These are phyloP conservation scores for Sistotremastrum niveocremeum DNA, from an alignment of 768 basidiomycete species.

Conservation along the genomic window DNA sequence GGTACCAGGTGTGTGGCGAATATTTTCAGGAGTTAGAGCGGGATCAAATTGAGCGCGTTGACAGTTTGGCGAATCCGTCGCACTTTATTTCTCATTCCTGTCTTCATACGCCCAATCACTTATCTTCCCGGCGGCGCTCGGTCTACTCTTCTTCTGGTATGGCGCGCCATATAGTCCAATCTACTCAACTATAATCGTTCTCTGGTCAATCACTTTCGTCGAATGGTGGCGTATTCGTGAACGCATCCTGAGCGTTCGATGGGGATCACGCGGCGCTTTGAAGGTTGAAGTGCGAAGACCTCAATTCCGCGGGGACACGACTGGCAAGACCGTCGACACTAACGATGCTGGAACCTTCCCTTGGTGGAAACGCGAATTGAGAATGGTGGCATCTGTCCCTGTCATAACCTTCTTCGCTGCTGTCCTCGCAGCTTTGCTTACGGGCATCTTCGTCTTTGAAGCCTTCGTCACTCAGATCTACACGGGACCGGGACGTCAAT, in stretches of 20 bases:
- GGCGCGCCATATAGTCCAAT: conserved; percentile 58
- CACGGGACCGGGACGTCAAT: conserved; percentile 68
- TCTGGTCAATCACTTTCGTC: conserved; percentile 80
- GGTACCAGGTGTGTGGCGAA: conserved; percentile 44
- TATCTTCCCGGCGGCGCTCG: conserved; percentile 59
- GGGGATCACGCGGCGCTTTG: conserved; percentile 67
- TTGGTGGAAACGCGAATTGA: conserved; percentile 66
- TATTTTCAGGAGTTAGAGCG: background rate
- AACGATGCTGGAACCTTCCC: conserved; percentile 19
- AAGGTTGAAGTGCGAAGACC: conserved; percentile 62
- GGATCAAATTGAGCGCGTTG: background rate
- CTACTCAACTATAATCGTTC: conserved; percentile 62
- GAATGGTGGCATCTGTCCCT: conserved; percentile 56
- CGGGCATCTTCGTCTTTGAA: conserved; percentile 75
- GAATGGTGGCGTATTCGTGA: conserved; percentile 90
- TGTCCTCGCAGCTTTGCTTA: conserved; percentile 55
- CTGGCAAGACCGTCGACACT: conserved; percentile 10
- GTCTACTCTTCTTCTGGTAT: conserved; percentile 55
- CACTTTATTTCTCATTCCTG: conserved; percentile 84
- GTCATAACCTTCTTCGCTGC: conserved; percentile 62
- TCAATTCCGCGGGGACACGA: conserved; percentile 31
- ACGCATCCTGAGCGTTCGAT: conserved; percentile 66
- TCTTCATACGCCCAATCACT: conserved; percentile 73
- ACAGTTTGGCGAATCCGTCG: conserved; percentile 69
- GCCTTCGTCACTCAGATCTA: conserved; percentile 85